These are phyloP conservation scores for Saccharomycopsis fibuligera DNA, from an alignment of 805 yeast species.

Conservation along the genomic window DNA sequence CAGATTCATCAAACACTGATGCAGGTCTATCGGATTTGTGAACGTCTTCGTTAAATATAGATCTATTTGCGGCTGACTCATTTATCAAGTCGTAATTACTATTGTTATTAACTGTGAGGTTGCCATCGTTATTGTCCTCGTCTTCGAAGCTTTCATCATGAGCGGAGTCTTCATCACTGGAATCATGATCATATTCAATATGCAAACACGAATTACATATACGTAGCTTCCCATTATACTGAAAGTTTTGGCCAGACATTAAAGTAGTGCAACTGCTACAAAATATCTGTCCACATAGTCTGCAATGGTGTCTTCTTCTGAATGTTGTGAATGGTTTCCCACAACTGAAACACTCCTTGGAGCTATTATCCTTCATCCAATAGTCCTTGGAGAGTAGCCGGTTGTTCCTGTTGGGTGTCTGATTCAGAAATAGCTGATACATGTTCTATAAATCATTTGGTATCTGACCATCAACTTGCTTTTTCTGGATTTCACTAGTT, in stretches of 20 bases:
- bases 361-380: constrained; percentile 96
- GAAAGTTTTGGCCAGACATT: constrained; percentile 58
- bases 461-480: background rate
- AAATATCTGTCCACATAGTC: constrained; percentile 94
- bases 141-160: constrained; percentile 14
- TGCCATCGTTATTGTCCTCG: constrained; percentile 10
- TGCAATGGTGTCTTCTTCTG: constrained; percentile 88
- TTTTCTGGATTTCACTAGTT: background rate
- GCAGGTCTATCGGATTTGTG: background rate
- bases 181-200: constrained; percentile 40
- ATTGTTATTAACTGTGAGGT: background rate
- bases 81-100: background rate
- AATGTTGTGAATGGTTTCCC: constrained; percentile 76
- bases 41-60: background rate
- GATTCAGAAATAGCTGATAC: constrained; percentile 16
- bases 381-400: constrained; percentile 48
- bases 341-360: constrained; percentile 81
- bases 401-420: constrained; percentile 10
- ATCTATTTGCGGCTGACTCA: background rate
- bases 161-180: constrained; percentile 23
- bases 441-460: background rate
- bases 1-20: background rate
- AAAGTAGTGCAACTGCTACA: constrained; percentile 77
- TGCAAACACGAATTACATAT: constrained; percentile 72
- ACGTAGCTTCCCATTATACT: constrained; percentile 61